Evolutionary conservation across 2,329 filamentous ascomycete genomes (phyloP).

Genomic region (Xylariaceae sp.): DNA sequence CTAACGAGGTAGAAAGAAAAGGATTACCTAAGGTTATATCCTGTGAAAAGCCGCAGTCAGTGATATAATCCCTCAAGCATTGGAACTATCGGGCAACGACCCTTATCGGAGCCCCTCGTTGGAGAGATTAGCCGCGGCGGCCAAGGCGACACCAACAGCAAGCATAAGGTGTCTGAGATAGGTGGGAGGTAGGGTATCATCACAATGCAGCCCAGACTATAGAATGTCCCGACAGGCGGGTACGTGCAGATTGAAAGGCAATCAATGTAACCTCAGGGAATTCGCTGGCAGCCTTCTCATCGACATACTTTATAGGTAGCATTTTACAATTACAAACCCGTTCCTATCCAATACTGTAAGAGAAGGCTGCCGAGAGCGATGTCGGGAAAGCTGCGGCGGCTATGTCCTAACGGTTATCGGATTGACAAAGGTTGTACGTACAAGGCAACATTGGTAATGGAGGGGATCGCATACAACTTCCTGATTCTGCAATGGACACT

Average conservation of each 20-base stretch:
- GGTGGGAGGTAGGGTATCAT: background rate
- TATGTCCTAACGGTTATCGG: constrained; percentile 11
- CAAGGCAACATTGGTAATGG: background rate
- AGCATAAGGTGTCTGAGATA: background rate
- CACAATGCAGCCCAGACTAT: background rate
- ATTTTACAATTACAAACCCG: background rate
- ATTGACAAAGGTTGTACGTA: constrained; percentile 10
- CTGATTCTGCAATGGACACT: constrained; percentile 19
- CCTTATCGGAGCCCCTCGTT: background rate
- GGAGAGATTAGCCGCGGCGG: background rate
- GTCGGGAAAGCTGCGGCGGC: constrained; percentile 2
- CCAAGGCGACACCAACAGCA: background rate
- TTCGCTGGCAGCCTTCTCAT: background rate
- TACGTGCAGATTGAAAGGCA: background rate
- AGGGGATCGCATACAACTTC: constrained; percentile 25
- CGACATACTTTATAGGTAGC: too few relatives aligned
- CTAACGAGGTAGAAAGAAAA: too few relatives aligned
- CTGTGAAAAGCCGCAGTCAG: background rate
- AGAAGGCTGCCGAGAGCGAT: constrained; percentile 1
- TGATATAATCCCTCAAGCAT: background rate
- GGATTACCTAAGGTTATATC: too few relatives aligned
- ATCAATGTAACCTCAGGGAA: background rate
- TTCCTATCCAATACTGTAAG: background rate
- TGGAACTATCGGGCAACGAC: background rate
- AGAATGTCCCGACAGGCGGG: background rate